These are phyloP conservation scores for Halophytophthora batemanensis DNA, from an alignment of 352 stramenopile species.

Conservation along the genomic window DNA sequence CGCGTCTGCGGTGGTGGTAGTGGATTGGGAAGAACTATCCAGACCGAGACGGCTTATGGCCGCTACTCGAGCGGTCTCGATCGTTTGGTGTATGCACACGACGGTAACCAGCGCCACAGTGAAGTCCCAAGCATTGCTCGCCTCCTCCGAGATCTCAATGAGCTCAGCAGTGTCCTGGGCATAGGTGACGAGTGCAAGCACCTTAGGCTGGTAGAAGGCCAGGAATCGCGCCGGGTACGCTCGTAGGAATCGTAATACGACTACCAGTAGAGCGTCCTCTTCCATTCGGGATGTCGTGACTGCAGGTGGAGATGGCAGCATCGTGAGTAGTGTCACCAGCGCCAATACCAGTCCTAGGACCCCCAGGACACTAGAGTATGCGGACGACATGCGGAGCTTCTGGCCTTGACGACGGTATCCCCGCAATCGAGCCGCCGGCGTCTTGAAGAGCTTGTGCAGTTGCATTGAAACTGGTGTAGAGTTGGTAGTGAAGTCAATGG, in stretches of 20 bases:
- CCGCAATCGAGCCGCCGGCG: too few relatives aligned
- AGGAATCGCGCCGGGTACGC: slow-evolving; percentile 29
- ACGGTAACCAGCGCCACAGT: slow-evolving; percentile 27
- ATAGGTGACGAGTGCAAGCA: slow-evolving; percentile 4
- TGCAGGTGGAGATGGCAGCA: background rate
- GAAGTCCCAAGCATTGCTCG: slow-evolving; percentile 31
- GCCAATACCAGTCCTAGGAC: slow-evolving; percentile 3
- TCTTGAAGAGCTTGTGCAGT: too few relatives aligned
- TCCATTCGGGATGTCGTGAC: background rate
- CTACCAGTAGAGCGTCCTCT: slow-evolving; percentile 4
- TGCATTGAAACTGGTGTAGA: too few relatives aligned
- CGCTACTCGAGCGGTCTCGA: slow-evolving; percentile 19
- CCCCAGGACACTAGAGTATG: background rate
- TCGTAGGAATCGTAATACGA: slow-evolving; percentile 11
- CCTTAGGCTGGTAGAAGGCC: slow-evolving; percentile 34
- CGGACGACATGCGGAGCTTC: too few relatives aligned
- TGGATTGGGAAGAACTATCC: too few relatives aligned
- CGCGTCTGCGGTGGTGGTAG: background rate
- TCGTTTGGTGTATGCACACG: slow-evolving; percentile 30
- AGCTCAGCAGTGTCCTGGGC: slow-evolving; percentile 6
- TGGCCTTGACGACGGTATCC: too few relatives aligned
- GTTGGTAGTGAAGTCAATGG: too few relatives aligned
- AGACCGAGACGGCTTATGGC: slow-evolving; percentile 1
- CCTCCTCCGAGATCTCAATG: slow-evolving; percentile 23
- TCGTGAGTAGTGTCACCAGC: slow-evolving; percentile 4